Evolutionary conservation across 2,329 filamentous ascomycete genomes (phyloP), one percentile per base, ranked within the genome.

Genomic region (Trichophyton schoenleinii): DNA sequence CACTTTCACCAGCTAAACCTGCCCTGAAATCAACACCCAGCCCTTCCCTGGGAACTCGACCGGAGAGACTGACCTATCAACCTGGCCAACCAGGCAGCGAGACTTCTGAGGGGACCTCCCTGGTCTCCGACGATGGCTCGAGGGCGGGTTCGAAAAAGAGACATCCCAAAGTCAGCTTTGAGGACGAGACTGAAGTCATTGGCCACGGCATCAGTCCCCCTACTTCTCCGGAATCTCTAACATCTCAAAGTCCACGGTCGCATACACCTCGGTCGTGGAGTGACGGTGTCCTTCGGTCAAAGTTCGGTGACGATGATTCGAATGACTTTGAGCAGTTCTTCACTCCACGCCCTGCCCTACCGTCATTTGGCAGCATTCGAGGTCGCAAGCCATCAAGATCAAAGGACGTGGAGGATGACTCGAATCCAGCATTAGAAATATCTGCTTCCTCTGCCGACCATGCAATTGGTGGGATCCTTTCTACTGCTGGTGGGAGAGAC

Each of bases 121-220:
- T 73, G 18, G 71, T 70, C 42, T 79, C 77, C 2, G 75, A 77
- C 46, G 77, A 80, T 53, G 74, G 75, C 8, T 66, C 64, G 25
- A 72, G 70, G 41, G 46, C 71, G 15, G 70, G 67, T 20, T 74
- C 74, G 63, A 81, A 78, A 65, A 84, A 80, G 71, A 83, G 80
- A 68, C 72, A 72, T 34, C 77, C 77, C 2, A 77, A 83, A 60
- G 83, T 86, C 59, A 96, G 90, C 74, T 96, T 86, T 66, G 83
- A 85, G 61, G 82, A 84, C 49, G 78, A 80, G 55, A 74, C 80
- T 3, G 75, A 80, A 60, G 68, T 80, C 28, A 75, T 81, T 31
- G 78, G 77, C 20, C 69, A 76, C 18, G 71, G 73, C 31, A 72
- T 74, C 7, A 76, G 73, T 38, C 72, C 74, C 57, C 71, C 74